A percentile compares a stretch with the other conserved stretches of the same genome.
Conservation (phyloP, 352 stramenopile species). For the Phytophthora citrophthora region DNA sequence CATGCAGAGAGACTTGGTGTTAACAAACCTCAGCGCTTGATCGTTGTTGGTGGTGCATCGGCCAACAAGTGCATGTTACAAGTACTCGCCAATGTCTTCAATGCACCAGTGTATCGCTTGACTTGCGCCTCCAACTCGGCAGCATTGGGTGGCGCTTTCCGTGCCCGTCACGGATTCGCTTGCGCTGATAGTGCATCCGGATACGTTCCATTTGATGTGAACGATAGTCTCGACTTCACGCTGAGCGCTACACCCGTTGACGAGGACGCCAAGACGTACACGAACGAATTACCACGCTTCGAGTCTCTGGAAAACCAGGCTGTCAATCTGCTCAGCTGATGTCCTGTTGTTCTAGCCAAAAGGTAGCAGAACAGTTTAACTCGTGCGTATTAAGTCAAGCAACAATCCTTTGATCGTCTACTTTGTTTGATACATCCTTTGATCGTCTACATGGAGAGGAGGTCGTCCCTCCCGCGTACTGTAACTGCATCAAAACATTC, state of each 20-base stretch:
- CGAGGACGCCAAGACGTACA: slow-evolving; percentile 39
- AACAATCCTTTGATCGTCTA: not conserved
- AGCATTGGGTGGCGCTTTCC: slow-evolving; percentile 58
- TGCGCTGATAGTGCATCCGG: slow-evolving; percentile 24
- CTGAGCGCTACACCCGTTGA: slow-evolving; percentile 41
- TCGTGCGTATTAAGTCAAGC: not conserved
- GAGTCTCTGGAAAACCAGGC: slow-evolving; percentile 43
- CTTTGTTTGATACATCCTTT: too few species aligned
- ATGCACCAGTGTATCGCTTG: slow-evolving; percentile 57
- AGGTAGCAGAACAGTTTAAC: not conserved
- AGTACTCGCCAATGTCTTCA: slow-evolving; percentile 66
- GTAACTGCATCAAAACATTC: too few species aligned
- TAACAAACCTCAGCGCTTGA: slow-evolving; percentile 52
- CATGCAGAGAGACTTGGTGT: slow-evolving; percentile 66
- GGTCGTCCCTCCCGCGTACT: slow-evolving; percentile 17
- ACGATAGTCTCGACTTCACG: slow-evolving; percentile 44
- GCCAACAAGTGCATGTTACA: slow-evolving; percentile 65
- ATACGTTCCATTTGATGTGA: slow-evolving; percentile 49
- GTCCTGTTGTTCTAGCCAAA: slow-evolving; percentile 1
- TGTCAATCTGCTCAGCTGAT: slow-evolving; percentile 37
- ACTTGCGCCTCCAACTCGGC: slow-evolving; percentile 52
- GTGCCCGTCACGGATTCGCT: slow-evolving; percentile 49
- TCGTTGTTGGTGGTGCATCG: slow-evolving; percentile 67
- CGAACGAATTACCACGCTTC: slow-evolving; percentile 42
- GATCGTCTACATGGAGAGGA: not conserved